Evolutionary conservation across 106 monocot species (phyloP), one percentile per base, ranked within the genome.

Genomic region (Ottelia alismoides): DNA sequence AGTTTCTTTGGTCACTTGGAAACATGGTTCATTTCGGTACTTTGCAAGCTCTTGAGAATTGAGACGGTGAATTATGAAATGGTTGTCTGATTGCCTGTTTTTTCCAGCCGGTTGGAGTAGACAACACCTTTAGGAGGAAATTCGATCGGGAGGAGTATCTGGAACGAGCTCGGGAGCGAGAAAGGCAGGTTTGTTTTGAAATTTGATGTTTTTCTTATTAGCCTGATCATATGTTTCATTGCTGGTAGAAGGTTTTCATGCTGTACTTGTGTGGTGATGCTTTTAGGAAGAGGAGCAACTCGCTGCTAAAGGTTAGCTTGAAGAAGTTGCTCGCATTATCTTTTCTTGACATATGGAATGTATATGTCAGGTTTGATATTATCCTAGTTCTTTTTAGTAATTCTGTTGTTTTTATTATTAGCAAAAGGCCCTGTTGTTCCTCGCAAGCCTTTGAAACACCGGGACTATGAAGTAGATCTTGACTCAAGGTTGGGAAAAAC

Each of bases 401-500:
- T 28, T 22, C 23, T 51, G 49, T n/a, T 46, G 35, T 22, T 62
- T 28, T 25, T 51, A 58, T n/a, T n/a, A 11, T 50, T 58, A 89
- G 81, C 46, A 2, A 90, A 80, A 70, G 80, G 25, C 35, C 81
- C 90, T 57, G 80, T 72, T 2, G 67, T 81, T 35, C 90, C 84
- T 62, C 57, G 90, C 26, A 77, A 85, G 31, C 90, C 90, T 25
- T 67, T 91, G 69, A 91, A 91, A 58, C 90, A 84, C 31, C 60
- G 90, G 47, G 90, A 91, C 68, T 85, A 72, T 72, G 90, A 91
- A 72, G 84, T 91, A 25, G 90, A 91, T 55, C 84, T 91, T 47
- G 78, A 81, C 57, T 85, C 84, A 21, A 77, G 90, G 10, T 58
- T 91, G 27, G 90, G 90, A 25, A 91, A 91, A 46, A 91, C 90